These are phyloP conservation scores for Termitomyces sp. DNA, from an alignment of 768 basidiomycete genomes.

Conservation along the genomic window DNA sequence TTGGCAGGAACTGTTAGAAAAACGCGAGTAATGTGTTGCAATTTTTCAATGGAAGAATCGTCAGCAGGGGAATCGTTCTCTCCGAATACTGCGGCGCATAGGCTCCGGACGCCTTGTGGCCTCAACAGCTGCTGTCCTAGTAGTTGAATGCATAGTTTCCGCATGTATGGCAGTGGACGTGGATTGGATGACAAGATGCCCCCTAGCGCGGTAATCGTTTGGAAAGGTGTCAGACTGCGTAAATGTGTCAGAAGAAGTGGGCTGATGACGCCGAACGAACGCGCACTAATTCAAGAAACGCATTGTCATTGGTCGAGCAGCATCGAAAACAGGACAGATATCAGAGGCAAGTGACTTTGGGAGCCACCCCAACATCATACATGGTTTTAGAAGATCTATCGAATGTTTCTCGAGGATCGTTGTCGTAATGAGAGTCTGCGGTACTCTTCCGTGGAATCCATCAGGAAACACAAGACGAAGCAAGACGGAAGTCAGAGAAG, in stretches of 20 bases:
- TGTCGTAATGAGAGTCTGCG: conserved; percentile 58
- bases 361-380: conserved; percentile 69
- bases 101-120: conserved; percentile 62
- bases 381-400: conserved; percentile 51
- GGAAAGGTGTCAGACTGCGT: conserved; percentile 54
- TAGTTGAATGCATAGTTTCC: conserved; percentile 53
- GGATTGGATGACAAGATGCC: conserved; percentile 44
- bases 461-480: conserved; percentile 47
- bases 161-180: conserved; percentile 42
- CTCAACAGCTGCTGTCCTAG: conserved; percentile 69
- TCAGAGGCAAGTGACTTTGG: conserved; percentile 43
- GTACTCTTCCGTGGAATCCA: conserved; percentile 39
- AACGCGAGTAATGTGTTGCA: conserved; percentile 66
- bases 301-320: conserved; percentile 44
- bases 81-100: conserved; percentile 65
- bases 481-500: conserved; percentile 35
- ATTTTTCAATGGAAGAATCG: conserved; percentile 56
- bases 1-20: conserved; percentile 57
- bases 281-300: conserved; percentile 61
- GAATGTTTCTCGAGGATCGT: conserved; percentile 51
- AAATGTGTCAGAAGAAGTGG: conserved; percentile 13
- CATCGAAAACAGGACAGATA: conserved; percentile 33
- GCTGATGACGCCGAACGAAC: conserved; percentile 11
- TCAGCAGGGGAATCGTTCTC: conserved; percentile 46
- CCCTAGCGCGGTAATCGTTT: conserved; percentile 63